Evolutionary conservation across 495 filamentous ascomycete genomes (phyloP), one percentile per base, ranked within the genome.

Genomic region (Parathielavia hyrcaniae): DNA sequence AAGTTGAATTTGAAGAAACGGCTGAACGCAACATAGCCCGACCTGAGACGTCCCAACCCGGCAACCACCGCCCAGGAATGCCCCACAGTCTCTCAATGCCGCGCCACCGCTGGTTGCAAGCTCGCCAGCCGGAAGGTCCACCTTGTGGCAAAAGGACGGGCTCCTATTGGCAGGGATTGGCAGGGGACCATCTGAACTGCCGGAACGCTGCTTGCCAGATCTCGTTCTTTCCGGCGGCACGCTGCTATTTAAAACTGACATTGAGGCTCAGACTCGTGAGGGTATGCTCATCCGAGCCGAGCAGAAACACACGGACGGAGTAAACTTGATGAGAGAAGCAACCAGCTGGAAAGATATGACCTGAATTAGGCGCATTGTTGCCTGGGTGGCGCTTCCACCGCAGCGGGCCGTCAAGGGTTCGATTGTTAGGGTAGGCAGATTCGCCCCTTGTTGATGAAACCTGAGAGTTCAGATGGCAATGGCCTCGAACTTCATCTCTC

Each of bases 21-120:
- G 6, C 26, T 30, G 26, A 30, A 30, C 26, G 50, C 35, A 57
- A 23, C 38, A 52, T 16, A 19, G 17, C 23, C 52, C 41, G 44
- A 14, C 36, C 54, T 45, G 50, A 34, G 38, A 55, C 44, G 35
- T 36, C 48, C 49, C 11, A 30, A 49, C 35, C 52, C 47, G 47
- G 52, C 58, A 54, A 54, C 58, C 50, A 17, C 44, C 54, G 50
- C 44, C 43, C 50, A 36, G 26, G 49, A 48, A 49, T 53, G 51
- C 44, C 55, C 57, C 57, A 40, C 50, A 35, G 50, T 39, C 48
- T 48, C 39, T 34, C 48, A 39, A 46, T 45, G 22, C 26, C 17
- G 46, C 56, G 38, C 48, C 48, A 58, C 36, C 10, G 16, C 47
- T 16, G 10, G 6, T 50, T 22, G 36, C 19, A 38, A 51, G n/a